phyloP scores from a whole-genome alignment of 2,329 filamentous ascomycete genomes.

The Bipolaris sorokiniana region DNA sequence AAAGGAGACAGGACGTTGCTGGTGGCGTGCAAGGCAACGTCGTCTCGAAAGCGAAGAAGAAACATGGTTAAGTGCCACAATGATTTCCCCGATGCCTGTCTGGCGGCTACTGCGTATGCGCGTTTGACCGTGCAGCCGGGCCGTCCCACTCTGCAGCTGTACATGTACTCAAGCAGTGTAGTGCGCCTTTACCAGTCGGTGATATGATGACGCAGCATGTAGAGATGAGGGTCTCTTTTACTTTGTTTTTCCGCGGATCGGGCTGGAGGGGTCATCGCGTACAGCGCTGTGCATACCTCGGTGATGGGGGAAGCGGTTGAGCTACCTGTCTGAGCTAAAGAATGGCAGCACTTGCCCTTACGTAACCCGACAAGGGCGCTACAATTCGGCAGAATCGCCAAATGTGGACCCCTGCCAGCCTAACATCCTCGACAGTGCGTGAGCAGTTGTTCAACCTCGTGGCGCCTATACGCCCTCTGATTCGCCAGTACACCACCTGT shows the following conservation, averaged over 20 bases:
- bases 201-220: constrained; percentile 15
- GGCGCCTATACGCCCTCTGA: constrained; percentile 27
- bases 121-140: constrained; percentile 10
- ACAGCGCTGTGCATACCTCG: neutral
- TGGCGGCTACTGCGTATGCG: constrained; percentile 13
- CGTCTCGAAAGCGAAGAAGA: constrained; percentile 26
- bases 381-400: constrained; percentile 25
- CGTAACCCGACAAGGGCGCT: constrained; percentile 17
- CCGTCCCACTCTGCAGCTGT: constrained; percentile 19
- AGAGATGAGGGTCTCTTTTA: neutral
- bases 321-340: constrained; percentile 18
- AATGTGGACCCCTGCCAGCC: constrained; percentile 15
- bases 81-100: constrained; percentile 3
- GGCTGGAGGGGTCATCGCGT: neutral
- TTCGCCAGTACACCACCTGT: constrained; percentile 30
- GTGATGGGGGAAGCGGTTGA: constrained; percentile 14
- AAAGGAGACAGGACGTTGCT: constrained; percentile 38
- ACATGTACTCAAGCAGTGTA: neutral
- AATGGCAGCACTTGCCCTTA: constrained; percentile 11
- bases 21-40: constrained; percentile 33
- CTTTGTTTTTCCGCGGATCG: neutral
- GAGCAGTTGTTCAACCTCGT: constrained; percentile 23
- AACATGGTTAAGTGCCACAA: constrained; percentile 18
- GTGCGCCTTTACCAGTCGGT: constrained; percentile 1
- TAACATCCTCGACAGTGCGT: constrained; percentile 10